These are phyloP conservation scores for Tephrocybe sp. DNA, from an alignment of 768 basidiomycete species.

Conservation along the genomic window DNA sequence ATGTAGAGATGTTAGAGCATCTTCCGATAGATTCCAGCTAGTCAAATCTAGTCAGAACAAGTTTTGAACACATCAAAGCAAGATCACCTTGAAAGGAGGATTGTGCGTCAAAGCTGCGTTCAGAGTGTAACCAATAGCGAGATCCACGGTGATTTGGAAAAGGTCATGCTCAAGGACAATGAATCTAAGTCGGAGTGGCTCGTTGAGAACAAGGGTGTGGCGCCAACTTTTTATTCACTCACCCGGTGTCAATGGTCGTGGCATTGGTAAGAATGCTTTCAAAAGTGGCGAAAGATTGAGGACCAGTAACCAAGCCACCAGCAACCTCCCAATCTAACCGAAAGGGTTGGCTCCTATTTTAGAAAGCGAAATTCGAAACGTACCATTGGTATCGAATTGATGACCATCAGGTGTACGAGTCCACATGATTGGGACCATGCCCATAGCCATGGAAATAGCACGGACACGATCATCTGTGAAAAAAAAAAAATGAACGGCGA, in stretches of 20 bases:
- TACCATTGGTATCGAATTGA: conserved; percentile 74
- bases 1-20: conserved; percentile 62
- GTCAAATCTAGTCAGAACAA: background rate
- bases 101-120: conserved; percentile 66
- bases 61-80: background rate
- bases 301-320: conserved; percentile 66
- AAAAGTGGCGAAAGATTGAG: conserved; percentile 66
- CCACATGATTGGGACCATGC: conserved; percentile 90
- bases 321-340: conserved; percentile 81
- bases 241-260: conserved; percentile 58
- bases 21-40: conserved; percentile 74
- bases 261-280: conserved; percentile 72
- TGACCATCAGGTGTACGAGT: conserved; percentile 54
- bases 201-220: background rate
- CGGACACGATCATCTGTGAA: conserved; percentile 86
- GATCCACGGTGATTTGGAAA: conserved; percentile 80
- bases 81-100: conserved; percentile 61
- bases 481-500: background rate
- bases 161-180: conserved; percentile 89
- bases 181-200: conserved; percentile 46
- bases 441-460: conserved; percentile 88
- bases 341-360: background rate
- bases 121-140: conserved; percentile 86
- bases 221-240: conserved; percentile 15
- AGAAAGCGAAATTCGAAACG: conserved; percentile 4